Base-by-base conservation (phyloP, 305 asterid genomes). In the Petunia hybrid region DNA sequence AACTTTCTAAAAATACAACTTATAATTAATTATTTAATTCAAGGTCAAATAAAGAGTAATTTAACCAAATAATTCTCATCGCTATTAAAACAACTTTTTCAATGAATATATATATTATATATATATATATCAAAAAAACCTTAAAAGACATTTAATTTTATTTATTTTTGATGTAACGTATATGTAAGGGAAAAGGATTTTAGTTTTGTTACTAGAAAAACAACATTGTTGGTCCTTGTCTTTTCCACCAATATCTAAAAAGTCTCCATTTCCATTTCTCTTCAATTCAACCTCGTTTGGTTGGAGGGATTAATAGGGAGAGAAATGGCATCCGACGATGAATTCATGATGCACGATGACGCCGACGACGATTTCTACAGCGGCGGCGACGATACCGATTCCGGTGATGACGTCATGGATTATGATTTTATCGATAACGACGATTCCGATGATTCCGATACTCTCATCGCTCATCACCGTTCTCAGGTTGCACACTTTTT, bases 391-490 rank as follows among this genome's bases (percentile, higher is more conserved):
- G 78, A 1, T 1, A 91, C 76, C 22, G 92, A 84, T 14, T 89
- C 96, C 76, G 98, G 88, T 67, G 93, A 89, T 63, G 93, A 89
- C 86, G 91, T 82, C 76, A 87, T 91, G 87, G 93, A 93, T 82
- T 90, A 90, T 65, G 95, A 89, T 14, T 94, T 92, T 83, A 86
- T 89, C 77, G 98, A 91, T 84, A 87, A 89, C 40, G 98, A 90
- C 40, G 98, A 90, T 75, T 89, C 96, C 0, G 97, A 91, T 83
- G 96, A 94, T 84, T 89, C 91, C 46, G 97, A 91, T 85, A 94
- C 89, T 63, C 76, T 80, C 39, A 78, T 88, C 77, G 80, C 91
- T 56, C 85, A 85, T 80, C 85, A 79, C 76, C 97, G 97, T 80
- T 90, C 92, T 36, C 94, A 88, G 98, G 98, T 94, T 46, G 59